Evolutionary conservation across 352 stramenopile species (phyloP).

Genomic region (Peronosclerospora sorghi): DNA sequence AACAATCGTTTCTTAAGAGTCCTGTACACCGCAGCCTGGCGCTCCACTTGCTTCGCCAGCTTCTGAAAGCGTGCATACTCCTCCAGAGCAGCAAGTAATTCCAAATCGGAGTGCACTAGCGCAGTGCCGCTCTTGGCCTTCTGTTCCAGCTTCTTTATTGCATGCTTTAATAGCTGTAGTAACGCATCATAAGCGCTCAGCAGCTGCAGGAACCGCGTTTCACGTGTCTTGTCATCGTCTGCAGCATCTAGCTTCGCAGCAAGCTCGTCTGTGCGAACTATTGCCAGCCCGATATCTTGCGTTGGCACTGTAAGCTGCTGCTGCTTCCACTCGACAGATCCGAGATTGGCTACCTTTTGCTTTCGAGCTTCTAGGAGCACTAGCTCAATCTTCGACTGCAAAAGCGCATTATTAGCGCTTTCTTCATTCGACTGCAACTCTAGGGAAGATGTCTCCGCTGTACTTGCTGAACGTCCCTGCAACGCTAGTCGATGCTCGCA

Average conservation of each 20-base stretch:
- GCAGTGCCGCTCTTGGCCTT: conserved; percentile 66
- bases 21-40: conserved; percentile 47
- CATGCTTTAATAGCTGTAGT: conserved; percentile 55
- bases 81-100: conserved; percentile 49
- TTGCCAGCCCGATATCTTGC: conserved; percentile 54
- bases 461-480: conserved; percentile 35
- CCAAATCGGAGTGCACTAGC: conserved; percentile 63
- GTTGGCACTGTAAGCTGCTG: conserved; percentile 60
- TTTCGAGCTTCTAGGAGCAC: conserved; percentile 76
- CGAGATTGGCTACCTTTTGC: conserved; percentile 76
- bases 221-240: conserved; percentile 52
- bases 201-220: conserved; percentile 56
- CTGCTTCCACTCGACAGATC: conserved; percentile 71
- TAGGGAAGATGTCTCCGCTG: conserved; percentile 22
- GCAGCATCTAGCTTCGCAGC: conserved; percentile 46
- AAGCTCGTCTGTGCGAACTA: conserved; percentile 69
- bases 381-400: conserved; percentile 80
- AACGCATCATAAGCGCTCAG: conserved; percentile 63
- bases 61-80: conserved; percentile 71
- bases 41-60: conserved; percentile 61
- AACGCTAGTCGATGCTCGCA: conserved; percentile 69
- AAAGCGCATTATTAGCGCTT: conserved; percentile 52
- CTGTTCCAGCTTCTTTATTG: conserved; percentile 53
- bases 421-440: conserved; percentile 55
- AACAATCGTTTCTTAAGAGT: conserved; percentile 46